A percentile compares a stretch with the other conserved stretches of the same genome.
These are phyloP conservation scores for Pichia sorboxylosa DNA, from an alignment of 1,139 yeast species.

Conservation along the genomic window DNA sequence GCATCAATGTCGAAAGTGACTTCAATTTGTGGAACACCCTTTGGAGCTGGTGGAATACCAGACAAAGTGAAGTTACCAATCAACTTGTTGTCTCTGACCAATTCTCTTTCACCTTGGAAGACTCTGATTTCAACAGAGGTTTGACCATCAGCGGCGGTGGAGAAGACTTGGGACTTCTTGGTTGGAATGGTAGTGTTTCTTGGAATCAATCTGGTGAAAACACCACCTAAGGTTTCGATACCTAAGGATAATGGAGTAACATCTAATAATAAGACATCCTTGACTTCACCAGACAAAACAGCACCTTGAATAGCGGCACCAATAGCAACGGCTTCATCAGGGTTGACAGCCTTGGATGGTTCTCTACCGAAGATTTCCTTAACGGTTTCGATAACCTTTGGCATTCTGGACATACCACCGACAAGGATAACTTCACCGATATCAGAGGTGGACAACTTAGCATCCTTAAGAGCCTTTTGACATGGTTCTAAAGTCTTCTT, in stretches of 20 bases:
- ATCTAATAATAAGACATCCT: slow-evolving; percentile 86
- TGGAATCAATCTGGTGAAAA: slow-evolving; percentile 92
- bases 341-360: slow-evolving; percentile 98
- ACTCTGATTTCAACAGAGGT: slow-evolving; percentile 98
- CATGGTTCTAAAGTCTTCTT: slow-evolving; percentile 95
- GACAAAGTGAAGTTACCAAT: slow-evolving; percentile 94
- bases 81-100: slow-evolving; percentile 95
- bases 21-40: slow-evolving; percentile 99
- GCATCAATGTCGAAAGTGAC: slow-evolving; percentile 97
- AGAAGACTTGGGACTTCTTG: slow-evolving; percentile 92
- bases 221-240: slow-evolving; percentile 99
- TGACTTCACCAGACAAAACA: slow-evolving; percentile 95
- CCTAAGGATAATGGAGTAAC: slow-evolving; percentile 96
- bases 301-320: slow-evolving; percentile 99
- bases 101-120: slow-evolving; percentile 99
- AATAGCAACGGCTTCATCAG: slow-evolving; percentile 99
- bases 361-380: slow-evolving; percentile 86
- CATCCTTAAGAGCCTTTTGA: slow-evolving; percentile 97
- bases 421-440: slow-evolving; percentile 92
- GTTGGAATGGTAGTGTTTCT: slow-evolving; percentile 98
- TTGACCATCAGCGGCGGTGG: slow-evolving; percentile 98
- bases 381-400: slow-evolving; percentile 96
- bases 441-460: slow-evolving; percentile 73
- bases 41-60: slow-evolving; percentile 98
- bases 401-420: slow-evolving; percentile 99